Conservation (phyloP, 352 stramenopile genomes). For the Pythium volutum region DNA sequence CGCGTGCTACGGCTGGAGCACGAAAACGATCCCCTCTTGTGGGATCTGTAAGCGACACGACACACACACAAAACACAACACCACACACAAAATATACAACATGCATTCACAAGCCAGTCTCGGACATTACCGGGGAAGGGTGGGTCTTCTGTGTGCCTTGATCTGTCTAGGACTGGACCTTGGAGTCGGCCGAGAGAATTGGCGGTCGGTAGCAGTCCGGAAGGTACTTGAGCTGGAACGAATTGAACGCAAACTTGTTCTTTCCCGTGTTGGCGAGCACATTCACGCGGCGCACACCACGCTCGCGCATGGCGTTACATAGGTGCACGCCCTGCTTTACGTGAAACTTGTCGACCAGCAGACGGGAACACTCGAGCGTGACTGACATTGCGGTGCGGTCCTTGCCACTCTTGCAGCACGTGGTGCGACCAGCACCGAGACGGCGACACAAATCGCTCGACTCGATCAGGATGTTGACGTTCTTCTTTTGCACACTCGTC, state of each 20-base stretch:
- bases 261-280: slow-evolving; percentile 86
- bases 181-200: slow-evolving; percentile 70
- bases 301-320: slow-evolving; percentile 84
- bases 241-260: slow-evolving; percentile 97
- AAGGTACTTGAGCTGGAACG: slow-evolving; percentile 96
- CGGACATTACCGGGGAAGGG: not conserved
- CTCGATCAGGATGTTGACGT: slow-evolving; percentile 84
- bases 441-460: slow-evolving; percentile 88
- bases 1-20: slow-evolving; percentile 61
- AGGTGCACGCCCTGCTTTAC: slow-evolving; percentile 85
- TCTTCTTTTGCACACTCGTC: slow-evolving; percentile 79
- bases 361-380: slow-evolving; percentile 92
- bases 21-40: slow-evolving; percentile 51
- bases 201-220: slow-evolving; percentile 91
- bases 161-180: slow-evolving; percentile 58
- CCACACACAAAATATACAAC: slow-evolving; percentile 16
- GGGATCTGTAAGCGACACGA: slow-evolving; percentile 34
- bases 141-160: not conserved
- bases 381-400: slow-evolving; percentile 97
- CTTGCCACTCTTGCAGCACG: slow-evolving; percentile 98
- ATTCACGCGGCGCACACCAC: slow-evolving; percentile 79
- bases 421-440: slow-evolving; percentile 89
- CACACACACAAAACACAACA: not conserved
- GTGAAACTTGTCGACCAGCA: slow-evolving; percentile 88
- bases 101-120: slow-evolving; percentile 2